Base-by-base conservation (phyloP, 192 early-diverging fungal genomes). In the Dispira simplex region DNA sequence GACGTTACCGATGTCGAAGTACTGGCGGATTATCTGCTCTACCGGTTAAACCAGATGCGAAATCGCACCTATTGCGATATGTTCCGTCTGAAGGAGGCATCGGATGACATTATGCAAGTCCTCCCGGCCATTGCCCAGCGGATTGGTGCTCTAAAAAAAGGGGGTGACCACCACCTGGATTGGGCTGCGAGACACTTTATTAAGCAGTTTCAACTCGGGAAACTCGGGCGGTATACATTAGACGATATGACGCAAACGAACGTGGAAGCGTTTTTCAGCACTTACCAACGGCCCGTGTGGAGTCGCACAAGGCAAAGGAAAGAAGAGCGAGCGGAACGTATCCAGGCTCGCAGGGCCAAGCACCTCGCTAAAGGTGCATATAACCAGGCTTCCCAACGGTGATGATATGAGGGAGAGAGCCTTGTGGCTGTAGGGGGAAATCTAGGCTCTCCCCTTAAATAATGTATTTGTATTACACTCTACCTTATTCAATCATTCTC, bases 21-120 rank as follows among this genome's bases (percentile, higher is more conserved):
- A 46, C 84, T 98, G 51, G 92, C 85, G 5, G 95, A 96, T 69
- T 98, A 93, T 65, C 75, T 98, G 20, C 73, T 98, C 0, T 96
- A 84, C 72, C 73, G 83, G 18, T 77, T 98, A 48, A 96, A 96
- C 67, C 80, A 79, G 23, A 56, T 73, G 10, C 65, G 76, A 12
- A 69, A 66, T 4, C 46, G 25, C 53, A 84, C 78, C 46, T 89
- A 84, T 55, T 66, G 77, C 44, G 66, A 68, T 48, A 64, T 75
- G 3, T 74, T 85, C 49, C 77, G 78, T 11, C 67, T 88, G 39
- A 68, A 75, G 0, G 72, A 72, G 46, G 87, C 88, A 8, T 90
- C 85, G 12, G 86, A 92, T 63, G 78, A 88, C 56, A 80, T 90
- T 43, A 60, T 73, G 55, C 69, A 77, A n/a, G 71, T 96, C 2